These are phyloP conservation scores for Aspergillus pseudonomiae DNA, from an alignment of 2,329 filamentous ascomycete species.

Conservation along the genomic window DNA sequence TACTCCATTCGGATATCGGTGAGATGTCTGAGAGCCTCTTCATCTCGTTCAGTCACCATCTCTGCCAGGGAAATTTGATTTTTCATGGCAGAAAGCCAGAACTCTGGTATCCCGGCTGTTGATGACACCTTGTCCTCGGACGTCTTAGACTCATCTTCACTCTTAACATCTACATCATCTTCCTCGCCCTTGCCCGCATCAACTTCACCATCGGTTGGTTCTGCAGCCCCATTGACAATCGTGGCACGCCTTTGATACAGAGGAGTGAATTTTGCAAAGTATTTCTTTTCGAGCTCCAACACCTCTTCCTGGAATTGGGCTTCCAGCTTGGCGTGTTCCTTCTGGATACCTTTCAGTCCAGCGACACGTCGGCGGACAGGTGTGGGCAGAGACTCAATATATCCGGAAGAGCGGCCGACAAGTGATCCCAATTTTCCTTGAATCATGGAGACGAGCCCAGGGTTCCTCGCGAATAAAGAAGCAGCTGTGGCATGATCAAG, in stretches of 20 bases:
- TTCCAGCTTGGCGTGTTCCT: slow-evolving; percentile 98
- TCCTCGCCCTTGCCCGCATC: slow-evolving; percentile 82
- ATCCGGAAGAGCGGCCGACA: slow-evolving; percentile 92
- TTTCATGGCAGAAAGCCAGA: slow-evolving; percentile 99
- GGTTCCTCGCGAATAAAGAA: slow-evolving; percentile 93
- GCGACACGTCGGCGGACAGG: slow-evolving; percentile 90
- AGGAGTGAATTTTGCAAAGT: slow-evolving; percentile 97
- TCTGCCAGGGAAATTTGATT: slow-evolving; percentile 96
- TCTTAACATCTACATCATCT: slow-evolving; percentile 63
- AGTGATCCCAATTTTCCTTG: slow-evolving; percentile 93
- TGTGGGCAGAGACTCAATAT: slow-evolving; percentile 91
- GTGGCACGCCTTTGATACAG: slow-evolving; percentile 92
- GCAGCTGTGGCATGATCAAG: slow-evolving; percentile 84
- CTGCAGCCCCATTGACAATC: slow-evolving; percentile 84
- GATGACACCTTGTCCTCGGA: slow-evolving; percentile 49
- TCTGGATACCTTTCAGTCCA: slow-evolving; percentile 96
- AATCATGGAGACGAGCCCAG: slow-evolving; percentile 93
- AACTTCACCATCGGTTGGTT: slow-evolving; percentile 87
- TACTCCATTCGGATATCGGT: slow-evolving; percentile 98
- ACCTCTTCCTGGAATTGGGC: slow-evolving; percentile 98
- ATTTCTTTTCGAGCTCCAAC: slow-evolving; percentile 97
- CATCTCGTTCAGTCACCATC: slow-evolving; percentile 98
- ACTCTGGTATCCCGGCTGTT: slow-evolving; percentile 88
- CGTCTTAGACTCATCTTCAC: slow-evolving; percentile 57
- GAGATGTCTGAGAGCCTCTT: slow-evolving; percentile 86